Evolutionary conservation across 1,284 basidiomycete genomes (phyloP).

Genomic region (Cystobasidium pallidum): DNA sequence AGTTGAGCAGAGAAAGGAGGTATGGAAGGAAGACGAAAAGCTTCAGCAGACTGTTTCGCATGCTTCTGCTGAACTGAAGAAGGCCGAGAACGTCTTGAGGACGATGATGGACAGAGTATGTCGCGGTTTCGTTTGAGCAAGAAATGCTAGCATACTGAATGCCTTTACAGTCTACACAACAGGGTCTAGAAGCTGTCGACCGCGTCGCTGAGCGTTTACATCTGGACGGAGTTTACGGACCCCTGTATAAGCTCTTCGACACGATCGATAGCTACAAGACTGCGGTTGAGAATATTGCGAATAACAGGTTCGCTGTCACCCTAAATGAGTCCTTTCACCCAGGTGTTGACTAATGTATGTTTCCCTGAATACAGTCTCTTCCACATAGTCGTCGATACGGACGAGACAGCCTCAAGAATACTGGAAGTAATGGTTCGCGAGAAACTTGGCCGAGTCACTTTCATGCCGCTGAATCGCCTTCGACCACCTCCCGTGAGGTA

Average conservation of each 20-base stretch:
- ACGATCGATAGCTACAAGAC: slow-evolving; percentile 91
- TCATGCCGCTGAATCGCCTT: slow-evolving; percentile 98
- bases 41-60: slow-evolving; percentile 74
- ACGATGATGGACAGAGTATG: slow-evolving; percentile 93
- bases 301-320: slow-evolving; percentile 73
- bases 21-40: slow-evolving; percentile 94
- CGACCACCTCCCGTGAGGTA: slow-evolving; percentile 68
- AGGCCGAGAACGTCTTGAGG: slow-evolving; percentile 75
- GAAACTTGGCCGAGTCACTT: slow-evolving; percentile 90
- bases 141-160: background rate
- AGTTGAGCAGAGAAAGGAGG: slow-evolving; percentile 79
- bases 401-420: slow-evolving; percentile 83
- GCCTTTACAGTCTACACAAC: slow-evolving; percentile 61
- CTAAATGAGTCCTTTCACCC: background rate
- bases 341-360: background rate
- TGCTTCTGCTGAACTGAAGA: slow-evolving; percentile 76
- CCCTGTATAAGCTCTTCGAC: slow-evolving; percentile 90
- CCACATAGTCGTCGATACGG: slow-evolving; percentile 95
- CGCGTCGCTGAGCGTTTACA: slow-evolving; percentile 74
- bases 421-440: slow-evolving; percentile 91
- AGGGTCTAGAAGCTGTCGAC: slow-evolving; percentile 81
- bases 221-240: slow-evolving; percentile 81
- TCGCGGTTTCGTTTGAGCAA: slow-evolving; percentile 7
- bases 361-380: slow-evolving; percentile 68
- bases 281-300: slow-evolving; percentile 91